Evolutionary conservation across 2,329 filamentous ascomycete species (phyloP), one percentile per base, ranked within the genome.

Genomic region (Xylariaceae sp.): DNA sequence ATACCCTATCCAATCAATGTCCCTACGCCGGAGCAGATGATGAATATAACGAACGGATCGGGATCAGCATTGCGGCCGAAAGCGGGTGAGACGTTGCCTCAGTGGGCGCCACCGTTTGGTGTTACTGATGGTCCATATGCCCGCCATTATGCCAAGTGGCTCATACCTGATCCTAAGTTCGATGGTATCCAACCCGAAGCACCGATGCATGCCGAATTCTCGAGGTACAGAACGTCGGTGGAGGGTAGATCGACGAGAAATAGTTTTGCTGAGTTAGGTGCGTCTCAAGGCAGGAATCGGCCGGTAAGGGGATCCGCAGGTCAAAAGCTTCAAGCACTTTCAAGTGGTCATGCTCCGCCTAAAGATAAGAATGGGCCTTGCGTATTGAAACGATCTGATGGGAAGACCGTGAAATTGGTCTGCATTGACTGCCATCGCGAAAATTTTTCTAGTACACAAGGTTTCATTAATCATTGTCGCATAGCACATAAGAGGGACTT

Each of bases 381-480:
- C 73, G 81, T 95, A 63, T 81, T 96, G 71, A 93, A 91, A 75
- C 89, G 92, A 66, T 88, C 89, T 51, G 93, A 98, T 74, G 90
- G 90, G 53, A 82, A 90, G 69, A 87, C 88, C 62, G 93, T 98
- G 62, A 96, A 96, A 75, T 82, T 98, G 47, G 89, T 96, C 61
- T 99, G 95, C 78, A 76, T 90, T 56, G 89, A 95, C 72, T 98
- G 95, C 74, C 83, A 91, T 48, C 84, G 93, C 61, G 90, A 91
- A 71, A 91, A 97, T 73, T 98, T 98, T 70, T 93, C 89, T 53
- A 98, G 93, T 76, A 96, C 93, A 0, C 95, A 98, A 74, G 95
- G 95, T n/a, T 98, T 98, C 75, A 95, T 99, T 77, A 99, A 99
- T 70, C 95, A 99, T 71, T 98, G 93, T 72, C 91, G 95, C 54